These are phyloP conservation scores for Logfia minima DNA, from an alignment of 129 eudicot species.

Conservation along the genomic window DNA sequence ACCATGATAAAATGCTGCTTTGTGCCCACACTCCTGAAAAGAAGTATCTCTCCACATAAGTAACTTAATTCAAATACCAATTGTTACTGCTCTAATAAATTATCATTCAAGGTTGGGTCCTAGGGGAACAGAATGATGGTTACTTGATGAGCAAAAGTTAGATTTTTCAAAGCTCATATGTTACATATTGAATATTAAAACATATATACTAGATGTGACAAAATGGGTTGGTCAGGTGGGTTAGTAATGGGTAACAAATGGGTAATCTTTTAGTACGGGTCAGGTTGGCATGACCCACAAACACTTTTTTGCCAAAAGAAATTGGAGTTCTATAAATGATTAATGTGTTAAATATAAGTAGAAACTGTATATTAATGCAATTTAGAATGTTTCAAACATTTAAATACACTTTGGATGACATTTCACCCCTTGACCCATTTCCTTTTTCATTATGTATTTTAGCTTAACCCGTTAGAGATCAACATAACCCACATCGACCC, in stretches of 20 bases:
- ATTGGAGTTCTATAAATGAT: not conserved
- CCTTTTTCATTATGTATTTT: not conserved
- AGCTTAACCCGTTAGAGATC: not conserved
- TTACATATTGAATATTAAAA: not conserved
- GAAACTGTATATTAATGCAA: not conserved
- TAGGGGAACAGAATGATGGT: constrained; percentile 3
- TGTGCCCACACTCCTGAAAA: constrained; percentile 83
- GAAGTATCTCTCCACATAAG: constrained; percentile 26
- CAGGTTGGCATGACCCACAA: not conserved
- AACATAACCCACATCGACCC: not conserved
- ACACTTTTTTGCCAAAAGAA: not conserved
- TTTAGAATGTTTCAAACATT: not conserved
- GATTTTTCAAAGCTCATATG: constrained; percentile 3
- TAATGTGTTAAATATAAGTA: no score
- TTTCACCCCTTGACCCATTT: not conserved
- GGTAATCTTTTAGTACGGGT: not conserved
- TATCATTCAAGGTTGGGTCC: constrained; percentile 14
- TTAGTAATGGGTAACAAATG: not conserved
- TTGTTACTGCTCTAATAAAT: constrained; percentile 11
- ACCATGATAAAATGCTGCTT: constrained; percentile 94
- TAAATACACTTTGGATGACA: not conserved
- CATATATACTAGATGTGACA: not conserved
- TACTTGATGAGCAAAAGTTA: not conserved
- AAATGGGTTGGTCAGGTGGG: not conserved
- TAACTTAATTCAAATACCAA: constrained; percentile 7